Evolutionary conservation across 495 filamentous ascomycete species (phyloP).

Genomic region (Penicillium waksmanii): DNA sequence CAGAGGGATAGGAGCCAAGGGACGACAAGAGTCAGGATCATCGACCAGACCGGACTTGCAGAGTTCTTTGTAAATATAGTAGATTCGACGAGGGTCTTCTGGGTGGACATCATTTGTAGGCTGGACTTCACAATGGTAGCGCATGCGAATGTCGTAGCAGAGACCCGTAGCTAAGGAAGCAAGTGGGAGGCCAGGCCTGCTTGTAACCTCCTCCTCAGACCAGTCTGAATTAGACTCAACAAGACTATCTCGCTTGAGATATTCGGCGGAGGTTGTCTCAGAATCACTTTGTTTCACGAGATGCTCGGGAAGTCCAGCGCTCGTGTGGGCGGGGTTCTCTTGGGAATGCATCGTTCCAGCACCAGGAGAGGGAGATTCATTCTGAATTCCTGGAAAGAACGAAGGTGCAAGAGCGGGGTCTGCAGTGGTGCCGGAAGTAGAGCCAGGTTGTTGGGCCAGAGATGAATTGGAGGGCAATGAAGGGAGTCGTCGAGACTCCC

Average conservation of each 20-base stretch:
- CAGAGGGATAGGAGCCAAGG: slow-evolving; percentile 63
- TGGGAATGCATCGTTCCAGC: slow-evolving; percentile 16
- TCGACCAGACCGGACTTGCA: slow-evolving; percentile 76
- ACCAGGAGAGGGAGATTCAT: slow-evolving; percentile 21
- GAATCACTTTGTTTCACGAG: slow-evolving; percentile 31
- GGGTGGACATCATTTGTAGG: slow-evolving; percentile 77
- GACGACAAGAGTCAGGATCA: slow-evolving; percentile 50
- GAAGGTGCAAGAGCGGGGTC: slow-evolving; percentile 39
- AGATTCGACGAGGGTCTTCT: slow-evolving; percentile 89
- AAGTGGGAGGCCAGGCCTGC: slow-evolving; percentile 37
- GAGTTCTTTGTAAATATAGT: slow-evolving; percentile 84
- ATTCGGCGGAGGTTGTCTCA: slow-evolving; percentile 25
- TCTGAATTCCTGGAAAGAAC: slow-evolving; percentile 15
- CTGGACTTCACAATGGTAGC: slow-evolving; percentile 82
- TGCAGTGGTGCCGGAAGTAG: slow-evolving; percentile 16
- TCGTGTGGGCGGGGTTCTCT: slow-evolving; percentile 1
- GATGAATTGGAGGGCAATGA: slow-evolving; percentile 23
- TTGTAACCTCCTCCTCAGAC: slow-evolving; percentile 38
- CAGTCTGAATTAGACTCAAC: slow-evolving; percentile 47
- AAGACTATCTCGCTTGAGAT: slow-evolving; percentile 37
- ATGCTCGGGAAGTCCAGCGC: slow-evolving; percentile 25
- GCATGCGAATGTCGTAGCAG: slow-evolving; percentile 93
- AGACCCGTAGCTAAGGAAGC: slow-evolving; percentile 67
- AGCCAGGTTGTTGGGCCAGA: slow-evolving; percentile 16
- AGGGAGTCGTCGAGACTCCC: slow-evolving; percentile 28